Conservation (phyloP, 768 basidiomycete species). For the Tremella yokohamensis region DNA sequence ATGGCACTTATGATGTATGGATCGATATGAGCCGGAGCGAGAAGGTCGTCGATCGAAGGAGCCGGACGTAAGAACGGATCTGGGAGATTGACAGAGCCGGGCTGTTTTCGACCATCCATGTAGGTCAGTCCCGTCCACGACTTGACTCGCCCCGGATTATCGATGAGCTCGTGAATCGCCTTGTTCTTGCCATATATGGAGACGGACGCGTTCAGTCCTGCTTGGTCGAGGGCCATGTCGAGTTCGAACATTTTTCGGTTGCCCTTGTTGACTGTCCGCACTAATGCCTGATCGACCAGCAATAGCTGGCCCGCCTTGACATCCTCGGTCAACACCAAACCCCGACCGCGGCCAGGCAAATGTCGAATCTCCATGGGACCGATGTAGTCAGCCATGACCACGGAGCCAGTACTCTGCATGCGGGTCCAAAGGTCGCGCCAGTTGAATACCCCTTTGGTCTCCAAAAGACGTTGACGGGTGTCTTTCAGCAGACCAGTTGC, state of each 20-base stretch:
- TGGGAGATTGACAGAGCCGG: neutral
- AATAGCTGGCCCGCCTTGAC: conserved; percentile 13
- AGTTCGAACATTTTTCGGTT: too few relatives aligned
- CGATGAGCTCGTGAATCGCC: conserved; percentile 7
- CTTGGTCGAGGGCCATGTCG: neutral
- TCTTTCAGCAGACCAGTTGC: neutral
- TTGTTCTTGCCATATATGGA: neutral
- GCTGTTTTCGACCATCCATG: neutral
- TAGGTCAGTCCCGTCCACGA: neutral
- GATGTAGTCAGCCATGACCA: conserved; percentile 9
- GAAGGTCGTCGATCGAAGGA: neutral
- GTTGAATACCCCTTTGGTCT: neutral
- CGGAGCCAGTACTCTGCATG: neutral
- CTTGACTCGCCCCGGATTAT: neutral
- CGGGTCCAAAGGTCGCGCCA: neutral
- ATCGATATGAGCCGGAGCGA: neutral
- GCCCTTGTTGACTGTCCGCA: neutral
- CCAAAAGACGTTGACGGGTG: neutral
- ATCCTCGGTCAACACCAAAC: conserved; percentile 6
- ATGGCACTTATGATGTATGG: neutral
- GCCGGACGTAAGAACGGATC: neutral
- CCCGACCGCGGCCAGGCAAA: conserved; percentile 6
- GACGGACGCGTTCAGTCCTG: neutral
- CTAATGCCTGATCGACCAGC: conserved; percentile 6
- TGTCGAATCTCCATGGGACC: conserved; percentile 4